A percentile compares a stretch with the other conserved stretches of the same genome.
Conservation (phyloP, 148 eudicot species). For the Spergularia marina region DNA sequence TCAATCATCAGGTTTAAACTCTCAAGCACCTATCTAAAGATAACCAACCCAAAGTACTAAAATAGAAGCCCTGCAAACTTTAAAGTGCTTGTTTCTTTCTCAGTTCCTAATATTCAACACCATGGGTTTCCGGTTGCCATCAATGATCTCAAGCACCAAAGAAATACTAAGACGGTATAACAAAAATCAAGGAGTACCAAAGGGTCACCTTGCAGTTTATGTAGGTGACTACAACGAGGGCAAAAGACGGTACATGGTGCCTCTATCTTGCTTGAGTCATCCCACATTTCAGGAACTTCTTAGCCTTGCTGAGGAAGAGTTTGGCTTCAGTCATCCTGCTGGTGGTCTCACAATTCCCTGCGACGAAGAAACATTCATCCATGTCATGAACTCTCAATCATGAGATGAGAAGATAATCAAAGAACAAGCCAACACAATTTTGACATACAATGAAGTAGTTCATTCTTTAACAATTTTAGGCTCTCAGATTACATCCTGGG, state of each 20-base stretch:
- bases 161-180: slow-evolving; percentile 25
- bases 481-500: not conserved
- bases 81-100: not conserved
- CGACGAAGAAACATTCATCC: slow-evolving; percentile 33
- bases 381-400: slow-evolving; percentile 12
- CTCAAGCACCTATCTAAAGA: not conserved
- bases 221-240: slow-evolving; percentile 35
- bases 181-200: slow-evolving; percentile 31
- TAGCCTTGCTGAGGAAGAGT: slow-evolving; percentile 41
- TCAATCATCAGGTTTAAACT: not conserved
- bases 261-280: slow-evolving; percentile 42
- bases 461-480: not conserved
- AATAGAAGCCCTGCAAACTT: not conserved
- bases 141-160: slow-evolving; percentile 30
- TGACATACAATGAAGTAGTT: not conserved
- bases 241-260: slow-evolving; percentile 40
- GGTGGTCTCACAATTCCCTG: slow-evolving; percentile 47
- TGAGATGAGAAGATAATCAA: not conserved
- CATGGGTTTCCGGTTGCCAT: slow-evolving; percentile 32
- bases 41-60: not conserved
- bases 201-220: slow-evolving; percentile 45
- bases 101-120: not conserved
- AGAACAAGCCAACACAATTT: slow-evolving; percentile 10
- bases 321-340: slow-evolving; percentile 39
- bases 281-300: slow-evolving; percentile 42